These are phyloP conservation scores for Delonix regia DNA, from an alignment of 306 rosid genomes.

Conservation along the genomic window DNA sequence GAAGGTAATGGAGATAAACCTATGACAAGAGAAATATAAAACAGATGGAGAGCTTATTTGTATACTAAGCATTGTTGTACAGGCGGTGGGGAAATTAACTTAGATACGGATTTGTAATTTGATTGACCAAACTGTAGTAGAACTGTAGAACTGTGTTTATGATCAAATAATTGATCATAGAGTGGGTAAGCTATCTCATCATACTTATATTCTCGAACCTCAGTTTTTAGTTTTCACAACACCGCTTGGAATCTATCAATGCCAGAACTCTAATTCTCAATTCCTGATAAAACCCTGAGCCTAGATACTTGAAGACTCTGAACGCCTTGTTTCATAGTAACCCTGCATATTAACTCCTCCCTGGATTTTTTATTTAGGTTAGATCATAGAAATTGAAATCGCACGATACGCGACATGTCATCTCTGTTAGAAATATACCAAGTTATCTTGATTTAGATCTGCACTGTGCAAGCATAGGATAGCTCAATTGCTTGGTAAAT, in stretches of 20 bases:
- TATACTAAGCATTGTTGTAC: neutral
- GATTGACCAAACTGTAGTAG: neutral
- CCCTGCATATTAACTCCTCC: neutral
- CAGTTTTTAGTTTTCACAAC: neutral
- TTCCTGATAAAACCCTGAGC: neutral
- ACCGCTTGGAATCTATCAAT: neutral
- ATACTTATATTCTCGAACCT: neutral
- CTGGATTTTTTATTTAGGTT: neutral
- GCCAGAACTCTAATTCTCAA: neutral
- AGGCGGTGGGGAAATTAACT: neutral
- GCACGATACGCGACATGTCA: too few relatives aligned
- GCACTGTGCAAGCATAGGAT: neutral
- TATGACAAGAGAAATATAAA: neutral
- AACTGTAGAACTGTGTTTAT: neutral
- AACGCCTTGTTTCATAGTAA: neutral
- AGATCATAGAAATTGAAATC: too few relatives aligned
- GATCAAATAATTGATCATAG: conserved; percentile 2
- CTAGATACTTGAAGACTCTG: neutral
- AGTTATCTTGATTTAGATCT: neutral
- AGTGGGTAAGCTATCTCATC: neutral
- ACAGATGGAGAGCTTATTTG: neutral
- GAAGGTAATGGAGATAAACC: neutral
- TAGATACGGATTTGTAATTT: neutral
- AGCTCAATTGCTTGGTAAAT: neutral
- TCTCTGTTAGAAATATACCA: too few relatives aligned